Conservation (phyloP, 352 stramenopile genomes). For the Phytopythium cucurbitacearum region DNA sequence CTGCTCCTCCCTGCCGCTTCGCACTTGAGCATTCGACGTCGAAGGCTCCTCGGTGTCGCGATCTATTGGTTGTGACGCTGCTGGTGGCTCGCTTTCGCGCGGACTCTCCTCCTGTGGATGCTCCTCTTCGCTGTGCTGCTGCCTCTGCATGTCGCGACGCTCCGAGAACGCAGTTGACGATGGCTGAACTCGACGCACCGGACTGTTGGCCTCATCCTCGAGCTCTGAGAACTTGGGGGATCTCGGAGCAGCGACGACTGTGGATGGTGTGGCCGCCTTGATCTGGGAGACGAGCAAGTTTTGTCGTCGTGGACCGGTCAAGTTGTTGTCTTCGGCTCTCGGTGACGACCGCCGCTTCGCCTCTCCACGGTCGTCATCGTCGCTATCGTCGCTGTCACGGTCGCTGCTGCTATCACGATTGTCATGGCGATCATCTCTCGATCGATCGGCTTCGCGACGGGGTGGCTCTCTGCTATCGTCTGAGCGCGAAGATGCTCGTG, state of each 20-base stretch:
- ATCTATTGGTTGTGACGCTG: too few relatives aligned
- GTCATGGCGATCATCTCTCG: slow-evolving; percentile 3
- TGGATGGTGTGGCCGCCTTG: slow-evolving; percentile 26
- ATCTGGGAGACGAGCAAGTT: slow-evolving; percentile 57
- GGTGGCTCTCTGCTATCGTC: too few relatives aligned
- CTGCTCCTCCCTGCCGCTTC: background rate
- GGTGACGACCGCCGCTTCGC: background rate
- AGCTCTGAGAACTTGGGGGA: slow-evolving; percentile 26
- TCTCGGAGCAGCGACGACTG: slow-evolving; percentile 3
- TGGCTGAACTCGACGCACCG: background rate
- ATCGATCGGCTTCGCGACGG: too few relatives aligned
- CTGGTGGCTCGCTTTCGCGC: slow-evolving; percentile 8
- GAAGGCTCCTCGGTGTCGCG: slow-evolving; percentile 1
- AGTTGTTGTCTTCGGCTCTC: slow-evolving; percentile 7
- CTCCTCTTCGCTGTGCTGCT: slow-evolving; percentile 22
- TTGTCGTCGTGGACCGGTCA: background rate
- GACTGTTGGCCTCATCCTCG: slow-evolving; percentile 16
- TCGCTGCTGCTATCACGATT: slow-evolving; percentile 22
- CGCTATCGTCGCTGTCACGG: slow-evolving; percentile 15
- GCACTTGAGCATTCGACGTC: slow-evolving; percentile 4
- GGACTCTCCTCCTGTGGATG: slow-evolving; percentile 38
- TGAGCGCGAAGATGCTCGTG: too few relatives aligned
- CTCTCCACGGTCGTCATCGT: background rate
- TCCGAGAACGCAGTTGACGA: background rate
- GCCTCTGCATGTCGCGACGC: slow-evolving; percentile 15